Percentiles rank a stretch among this genome's conserved stretches.
Evolutionary conservation across 176 grass and related monocot genomes (phyloP).

Genomic region (Oryza glaberrima): DNA sequence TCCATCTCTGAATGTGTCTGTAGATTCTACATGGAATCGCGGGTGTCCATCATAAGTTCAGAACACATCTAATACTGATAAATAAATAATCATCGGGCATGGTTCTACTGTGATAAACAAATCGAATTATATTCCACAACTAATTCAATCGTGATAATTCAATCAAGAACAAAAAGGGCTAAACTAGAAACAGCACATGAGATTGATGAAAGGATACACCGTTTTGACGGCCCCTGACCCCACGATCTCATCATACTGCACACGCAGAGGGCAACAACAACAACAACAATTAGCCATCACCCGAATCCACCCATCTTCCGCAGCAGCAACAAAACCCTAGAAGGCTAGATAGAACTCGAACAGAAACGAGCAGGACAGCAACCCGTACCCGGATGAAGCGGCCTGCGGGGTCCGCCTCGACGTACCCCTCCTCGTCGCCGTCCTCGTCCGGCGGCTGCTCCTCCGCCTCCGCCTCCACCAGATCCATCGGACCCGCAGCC

Average conservation of each 20-base stretch:
- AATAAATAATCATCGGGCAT: neutral
- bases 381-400: constrained; percentile 54
- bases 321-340: neutral
- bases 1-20: neutral
- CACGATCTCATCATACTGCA: constrained; percentile 54
- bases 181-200: neutral
- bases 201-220: constrained; percentile 51
- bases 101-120: neutral
- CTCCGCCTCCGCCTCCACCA: constrained; percentile 25
- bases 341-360: neutral
- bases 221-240: constrained; percentile 53
- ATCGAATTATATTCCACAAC: neutral
- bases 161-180: neutral
- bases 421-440: constrained; percentile 44
- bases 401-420: constrained; percentile 53
- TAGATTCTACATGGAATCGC: neutral
- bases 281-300: neutral
- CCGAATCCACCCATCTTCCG: neutral
- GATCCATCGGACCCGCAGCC: constrained; percentile 20
- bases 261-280: neutral
- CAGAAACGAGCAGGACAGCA: neutral
- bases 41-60: neutral
- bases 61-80: neutral
- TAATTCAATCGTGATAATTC: neutral
- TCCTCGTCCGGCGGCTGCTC: constrained; percentile 34